A percentile compares a stretch with the other conserved stretches of the same genome.
These are phyloP conservation scores for Clavaria fumosa DNA, from an alignment of 768 basidiomycete species.

Conservation along the genomic window DNA sequence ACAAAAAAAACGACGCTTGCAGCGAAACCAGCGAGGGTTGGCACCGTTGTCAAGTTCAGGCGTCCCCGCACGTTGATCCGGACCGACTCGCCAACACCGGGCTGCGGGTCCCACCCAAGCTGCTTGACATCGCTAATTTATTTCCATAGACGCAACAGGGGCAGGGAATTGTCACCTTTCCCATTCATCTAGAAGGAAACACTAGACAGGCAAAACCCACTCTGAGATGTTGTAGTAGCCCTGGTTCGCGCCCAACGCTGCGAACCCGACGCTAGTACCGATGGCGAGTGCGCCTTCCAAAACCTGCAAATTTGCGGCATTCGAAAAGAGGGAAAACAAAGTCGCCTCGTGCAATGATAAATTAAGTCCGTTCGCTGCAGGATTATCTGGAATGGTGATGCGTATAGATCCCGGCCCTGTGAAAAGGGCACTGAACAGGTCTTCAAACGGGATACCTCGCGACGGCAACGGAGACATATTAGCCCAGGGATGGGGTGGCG, in stretches of 20 bases:
- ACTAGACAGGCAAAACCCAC: neutral
- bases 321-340: neutral
- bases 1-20: slow-evolving; percentile 1
- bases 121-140: neutral
- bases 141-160: neutral
- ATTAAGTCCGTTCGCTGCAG: neutral
- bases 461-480: slow-evolving; percentile 1
- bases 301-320: neutral
- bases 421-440: slow-evolving; percentile 1
- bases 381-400: neutral
- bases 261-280: neutral
- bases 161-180: neutral
- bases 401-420: neutral
- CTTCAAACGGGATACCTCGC: neutral
- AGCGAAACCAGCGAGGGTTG: neutral
- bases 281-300: neutral
- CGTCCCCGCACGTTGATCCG: neutral
- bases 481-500: neutral
- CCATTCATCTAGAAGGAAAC: neutral
- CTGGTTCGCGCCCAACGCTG: neutral
- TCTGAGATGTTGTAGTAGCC: neutral
- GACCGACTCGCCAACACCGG: neutral
- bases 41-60: neutral
- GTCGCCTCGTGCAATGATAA: neutral
- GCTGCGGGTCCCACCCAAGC: slow-evolving; percentile 1